A percentile compares a stretch with the other conserved stretches of the same genome.
Conservation (phyloP, 495 filamentous ascomycete species). For the Recurvomyces mirabilis region DNA sequence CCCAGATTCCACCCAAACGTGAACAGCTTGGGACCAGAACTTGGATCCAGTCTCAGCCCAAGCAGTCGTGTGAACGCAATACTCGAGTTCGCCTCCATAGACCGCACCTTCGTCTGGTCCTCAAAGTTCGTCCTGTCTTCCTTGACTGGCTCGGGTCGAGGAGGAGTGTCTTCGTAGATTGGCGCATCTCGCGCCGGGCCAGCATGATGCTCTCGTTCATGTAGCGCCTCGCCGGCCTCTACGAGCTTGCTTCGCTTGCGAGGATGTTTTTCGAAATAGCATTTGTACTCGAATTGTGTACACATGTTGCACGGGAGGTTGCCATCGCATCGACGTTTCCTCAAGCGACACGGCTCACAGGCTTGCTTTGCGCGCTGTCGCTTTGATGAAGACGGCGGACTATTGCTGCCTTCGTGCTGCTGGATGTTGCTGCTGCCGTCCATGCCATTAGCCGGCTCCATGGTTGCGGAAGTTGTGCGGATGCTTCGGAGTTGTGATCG, state of each 20-base stretch:
- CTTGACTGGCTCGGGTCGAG: not conserved
- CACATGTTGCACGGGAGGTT: constrained; percentile 37
- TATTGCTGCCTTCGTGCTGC: not conserved
- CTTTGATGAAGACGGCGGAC: constrained; percentile 1
- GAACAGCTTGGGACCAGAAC: constrained; percentile 15
- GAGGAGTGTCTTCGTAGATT: not conserved
- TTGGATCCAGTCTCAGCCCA: constrained; percentile 16
- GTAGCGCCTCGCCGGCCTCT: constrained; percentile 5
- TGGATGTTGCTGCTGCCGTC: not conserved
- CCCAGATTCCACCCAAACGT: constrained; percentile 21
- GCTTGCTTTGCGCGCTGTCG: constrained; percentile 31
- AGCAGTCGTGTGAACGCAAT: constrained; percentile 18
- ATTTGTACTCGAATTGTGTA: constrained; percentile 38
- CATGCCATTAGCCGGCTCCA: too few species aligned
- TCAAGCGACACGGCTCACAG: constrained; percentile 38
- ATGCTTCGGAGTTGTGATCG: too few species aligned
- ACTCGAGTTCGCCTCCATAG: constrained; percentile 19
- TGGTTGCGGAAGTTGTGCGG: too few species aligned
- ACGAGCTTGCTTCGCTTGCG: constrained; percentile 17
- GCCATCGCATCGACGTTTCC: constrained; percentile 42
- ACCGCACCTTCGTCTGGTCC: constrained; percentile 8
- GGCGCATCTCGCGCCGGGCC: not conserved
- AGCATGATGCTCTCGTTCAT: not conserved
- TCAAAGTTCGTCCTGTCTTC: constrained; percentile 11
- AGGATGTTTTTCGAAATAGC: constrained; percentile 31